phyloP scores from a whole-genome alignment of 2,329 filamentous ascomycete species.

The Chaetomiaceae sp. region DNA sequence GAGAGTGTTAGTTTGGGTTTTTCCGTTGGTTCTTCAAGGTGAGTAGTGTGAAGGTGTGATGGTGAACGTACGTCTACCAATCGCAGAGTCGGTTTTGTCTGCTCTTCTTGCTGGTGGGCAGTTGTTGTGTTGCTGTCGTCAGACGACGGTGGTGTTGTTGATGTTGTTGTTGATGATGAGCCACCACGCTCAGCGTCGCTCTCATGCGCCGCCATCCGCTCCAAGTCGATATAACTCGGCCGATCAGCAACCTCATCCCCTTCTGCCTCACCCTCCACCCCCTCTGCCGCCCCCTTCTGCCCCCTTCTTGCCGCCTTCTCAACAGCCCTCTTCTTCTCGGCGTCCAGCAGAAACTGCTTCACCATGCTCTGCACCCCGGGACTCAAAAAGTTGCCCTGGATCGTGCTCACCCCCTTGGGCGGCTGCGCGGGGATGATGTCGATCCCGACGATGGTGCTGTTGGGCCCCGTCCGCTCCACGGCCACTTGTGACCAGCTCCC shows the following conservation, averaged over 20 bases:
- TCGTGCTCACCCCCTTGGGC: constrained; percentile 83
- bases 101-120: constrained; percentile 1
- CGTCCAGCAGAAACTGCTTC: constrained; percentile 62
- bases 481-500: constrained; percentile 78
- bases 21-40: neutral
- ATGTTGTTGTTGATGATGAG: no score
- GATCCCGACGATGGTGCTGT: constrained; percentile 80
- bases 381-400: constrained; percentile 90
- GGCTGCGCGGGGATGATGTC: constrained; percentile 92
- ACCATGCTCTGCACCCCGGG: constrained; percentile 69
- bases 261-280: constrained; percentile 21
- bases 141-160: no score
- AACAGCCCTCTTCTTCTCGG: constrained; percentile 14
- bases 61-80: constrained; percentile 62
- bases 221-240: constrained; percentile 62
- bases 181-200: no score
- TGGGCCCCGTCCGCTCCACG: constrained; percentile 67
- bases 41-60: neutral
- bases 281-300: constrained; percentile 22
- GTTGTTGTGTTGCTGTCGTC: neutral
- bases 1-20: constrained; percentile 1
- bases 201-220: constrained; percentile 38
- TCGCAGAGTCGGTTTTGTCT: constrained; percentile 38
- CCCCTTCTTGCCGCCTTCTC: constrained; percentile 17
- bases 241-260: constrained; percentile 32